These are phyloP conservation scores for Annulohypoxylon nitens DNA, from an alignment of 495 filamentous ascomycete genomes.

Conservation along the genomic window DNA sequence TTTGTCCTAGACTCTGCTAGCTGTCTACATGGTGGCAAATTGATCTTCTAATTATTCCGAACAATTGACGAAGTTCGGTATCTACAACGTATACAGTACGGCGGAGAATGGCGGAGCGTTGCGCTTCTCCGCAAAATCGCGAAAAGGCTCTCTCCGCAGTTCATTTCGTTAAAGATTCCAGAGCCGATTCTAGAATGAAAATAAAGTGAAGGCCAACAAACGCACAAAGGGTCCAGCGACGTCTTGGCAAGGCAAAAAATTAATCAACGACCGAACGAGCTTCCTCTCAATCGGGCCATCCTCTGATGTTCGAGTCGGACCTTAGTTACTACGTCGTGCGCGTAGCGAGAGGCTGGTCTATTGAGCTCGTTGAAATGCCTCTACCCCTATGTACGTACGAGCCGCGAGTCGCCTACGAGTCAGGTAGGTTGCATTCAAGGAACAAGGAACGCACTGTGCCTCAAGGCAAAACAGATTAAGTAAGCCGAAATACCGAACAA, in stretches of 20 bases:
- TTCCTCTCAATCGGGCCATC: constrained; percentile 46
- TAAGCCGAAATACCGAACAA: constrained; percentile 23
- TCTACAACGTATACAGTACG: background rate
- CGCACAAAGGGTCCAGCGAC: constrained; percentile 45
- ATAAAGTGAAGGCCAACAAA: constrained; percentile 46
- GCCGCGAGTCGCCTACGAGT: constrained; percentile 26
- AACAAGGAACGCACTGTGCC: constrained; percentile 23
- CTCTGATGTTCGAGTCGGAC: constrained; percentile 47
- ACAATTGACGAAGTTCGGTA: background rate
- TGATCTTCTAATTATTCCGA: background rate
- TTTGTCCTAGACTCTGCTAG: background rate
- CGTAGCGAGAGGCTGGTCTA: constrained; percentile 16
- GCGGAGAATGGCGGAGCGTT: constrained; percentile 15
- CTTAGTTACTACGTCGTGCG: constrained; percentile 38
- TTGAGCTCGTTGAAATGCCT: constrained; percentile 16
- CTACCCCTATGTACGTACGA: constrained; percentile 5
- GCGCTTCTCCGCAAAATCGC: constrained; percentile 32
- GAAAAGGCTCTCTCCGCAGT: constrained; percentile 34
- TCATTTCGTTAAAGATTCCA: constrained; percentile 38
- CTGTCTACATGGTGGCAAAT: background rate
- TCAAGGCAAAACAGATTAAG: constrained; percentile 28
- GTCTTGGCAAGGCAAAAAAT: constrained; percentile 43
- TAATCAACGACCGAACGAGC: constrained; percentile 47
- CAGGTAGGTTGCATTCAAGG: constrained; percentile 28
- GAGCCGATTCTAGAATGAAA: constrained; percentile 41